These are phyloP conservation scores for Jackrogersella multiformis DNA, from an alignment of 495 filamentous ascomycete genomes.

Conservation along the genomic window DNA sequence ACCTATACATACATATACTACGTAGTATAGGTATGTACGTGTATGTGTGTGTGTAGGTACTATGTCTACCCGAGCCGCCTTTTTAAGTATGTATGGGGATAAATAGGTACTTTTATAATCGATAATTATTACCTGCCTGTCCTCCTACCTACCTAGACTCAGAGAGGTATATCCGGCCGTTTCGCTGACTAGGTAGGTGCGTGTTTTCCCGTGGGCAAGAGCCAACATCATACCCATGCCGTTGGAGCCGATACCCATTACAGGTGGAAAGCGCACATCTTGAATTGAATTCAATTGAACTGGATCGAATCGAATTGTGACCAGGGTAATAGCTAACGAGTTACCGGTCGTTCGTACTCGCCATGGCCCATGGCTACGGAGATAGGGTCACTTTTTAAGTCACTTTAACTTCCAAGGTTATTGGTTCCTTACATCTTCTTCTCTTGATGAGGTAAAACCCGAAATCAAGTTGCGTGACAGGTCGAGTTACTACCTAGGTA, in stretches of 20 bases:
- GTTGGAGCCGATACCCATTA: conserved; percentile 38
- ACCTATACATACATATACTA: no score
- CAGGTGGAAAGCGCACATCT: conserved; percentile 11
- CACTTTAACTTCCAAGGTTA: not conserved
- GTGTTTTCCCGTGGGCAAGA: conserved; percentile 31
- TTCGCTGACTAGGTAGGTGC: conserved; percentile 23
- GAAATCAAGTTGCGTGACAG: not conserved
- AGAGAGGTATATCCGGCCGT: conserved; percentile 31
- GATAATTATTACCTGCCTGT: no score
- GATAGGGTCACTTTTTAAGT: conserved; percentile 16
- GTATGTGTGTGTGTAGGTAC: not conserved
- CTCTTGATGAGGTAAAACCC: not conserved
- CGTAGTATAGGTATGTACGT: no score
- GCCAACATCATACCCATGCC: conserved; percentile 43
- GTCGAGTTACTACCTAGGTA: no score
- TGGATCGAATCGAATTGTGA: no score
- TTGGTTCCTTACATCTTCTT: conserved; percentile 9
- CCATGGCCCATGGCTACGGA: conserved; percentile 6
- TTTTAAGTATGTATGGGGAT: not conserved
- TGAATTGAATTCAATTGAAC: conserved; percentile 6
- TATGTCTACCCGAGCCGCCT: conserved; percentile 31
- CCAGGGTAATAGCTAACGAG: conserved; percentile 23
- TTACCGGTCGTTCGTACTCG: conserved; percentile 28
- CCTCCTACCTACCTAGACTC: conserved; percentile 3
- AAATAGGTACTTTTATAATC: conserved; percentile 14